A percentile compares a stretch with the other conserved stretches of the same genome.
Conservation (phyloP, 108 stramenopile genomes). For the Nitzschia inconspicua region DNA sequence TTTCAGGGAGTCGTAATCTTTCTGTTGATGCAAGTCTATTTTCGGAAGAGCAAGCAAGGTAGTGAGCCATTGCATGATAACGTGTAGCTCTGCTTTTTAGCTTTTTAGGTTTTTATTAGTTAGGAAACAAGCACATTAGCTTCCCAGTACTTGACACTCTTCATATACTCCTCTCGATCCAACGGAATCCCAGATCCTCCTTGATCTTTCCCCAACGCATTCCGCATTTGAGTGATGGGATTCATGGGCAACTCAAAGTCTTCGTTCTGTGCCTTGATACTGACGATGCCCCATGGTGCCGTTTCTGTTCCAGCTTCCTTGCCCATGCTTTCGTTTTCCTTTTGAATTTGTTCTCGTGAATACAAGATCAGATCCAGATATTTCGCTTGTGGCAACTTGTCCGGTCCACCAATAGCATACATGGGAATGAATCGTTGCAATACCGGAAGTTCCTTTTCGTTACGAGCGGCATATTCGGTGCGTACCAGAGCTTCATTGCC, state of each 20-base stretch:
- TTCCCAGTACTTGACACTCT: slow-evolving; percentile 84
- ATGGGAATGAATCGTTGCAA: slow-evolving; percentile 77
- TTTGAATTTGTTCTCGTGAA: slow-evolving; percentile 90
- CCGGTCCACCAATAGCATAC: slow-evolving; percentile 36
- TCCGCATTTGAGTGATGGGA: slow-evolving; percentile 96
- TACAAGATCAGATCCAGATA: slow-evolving; percentile 93
- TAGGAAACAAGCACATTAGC: slow-evolving; percentile 65
- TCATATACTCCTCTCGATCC: slow-evolving; percentile 75
- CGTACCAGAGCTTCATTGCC: slow-evolving; percentile 83
- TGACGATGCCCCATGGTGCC: slow-evolving; percentile 96
- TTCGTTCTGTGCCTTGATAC: slow-evolving; percentile 94
- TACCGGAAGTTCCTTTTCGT: slow-evolving; percentile 89
- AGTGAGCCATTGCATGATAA: too few species aligned
- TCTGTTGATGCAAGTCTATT: too few species aligned
- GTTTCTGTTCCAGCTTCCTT: slow-evolving; percentile 40
- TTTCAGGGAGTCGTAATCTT: too few species aligned
- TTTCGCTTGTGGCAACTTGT: slow-evolving; percentile 75
- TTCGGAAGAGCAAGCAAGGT: too few species aligned
- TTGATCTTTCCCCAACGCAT: slow-evolving; percentile 92
- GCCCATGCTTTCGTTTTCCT: slow-evolving; percentile 81
- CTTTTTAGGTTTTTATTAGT: too few species aligned
- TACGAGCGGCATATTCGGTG: slow-evolving; percentile 86
- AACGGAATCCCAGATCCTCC: slow-evolving; percentile 88
- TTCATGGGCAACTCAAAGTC: slow-evolving; percentile 86
- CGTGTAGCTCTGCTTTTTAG: too few species aligned